Base-by-base conservation (phyloP, 305 asterid genomes). In the Galium porrigens region DNA sequence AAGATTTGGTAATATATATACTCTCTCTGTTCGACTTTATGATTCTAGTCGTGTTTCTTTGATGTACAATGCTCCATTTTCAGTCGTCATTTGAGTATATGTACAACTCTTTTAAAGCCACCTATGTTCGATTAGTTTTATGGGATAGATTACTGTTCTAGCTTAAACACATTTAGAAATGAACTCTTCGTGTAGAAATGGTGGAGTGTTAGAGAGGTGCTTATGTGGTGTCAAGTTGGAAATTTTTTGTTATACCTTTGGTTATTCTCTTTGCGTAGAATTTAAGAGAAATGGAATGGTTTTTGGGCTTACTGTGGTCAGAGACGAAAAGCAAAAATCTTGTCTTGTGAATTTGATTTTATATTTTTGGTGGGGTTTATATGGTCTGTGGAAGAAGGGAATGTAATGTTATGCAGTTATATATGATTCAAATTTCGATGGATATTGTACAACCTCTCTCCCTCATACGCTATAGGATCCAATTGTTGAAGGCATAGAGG, bases 401-500 rank as follows among this genome's bases (percentile, higher is more conserved):
- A 32, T n/a, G 14, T n/a, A 7, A 58, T 65, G 34, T 36, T 64
- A 17, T 41, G 39, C 36, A 33, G 42, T 65, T 14, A 9, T 34
- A 34, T 49, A 6, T 65, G 61, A 5, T 34, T 36, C 53, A 22
- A 27, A 4, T 32, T 56, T 29, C 3, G 7, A 54, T 17, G 25
- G 22, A 44, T 66, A 5, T 56, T 39, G 6, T 66, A 12, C n/a
- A 30, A 14, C 8, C 25, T 52, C 58, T 34, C 59, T 33, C 20
- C 32, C 17, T 14, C 6, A 41, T 17, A 57, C 52, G 37, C 73
- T 73, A 64, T 73, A 92, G 97, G 99, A 92, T 81, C 92, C 97
- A 66, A 87, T 92, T 18, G 86, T 92, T 65, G 72, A 83, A 0
- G 99, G 95, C 78, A 92, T 92, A 71, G 97, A 92, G 83, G 99